Evolutionary conservation across 108 stramenopile genomes (phyloP).

Genomic region (Stephanodiscus minutulus): DNA sequence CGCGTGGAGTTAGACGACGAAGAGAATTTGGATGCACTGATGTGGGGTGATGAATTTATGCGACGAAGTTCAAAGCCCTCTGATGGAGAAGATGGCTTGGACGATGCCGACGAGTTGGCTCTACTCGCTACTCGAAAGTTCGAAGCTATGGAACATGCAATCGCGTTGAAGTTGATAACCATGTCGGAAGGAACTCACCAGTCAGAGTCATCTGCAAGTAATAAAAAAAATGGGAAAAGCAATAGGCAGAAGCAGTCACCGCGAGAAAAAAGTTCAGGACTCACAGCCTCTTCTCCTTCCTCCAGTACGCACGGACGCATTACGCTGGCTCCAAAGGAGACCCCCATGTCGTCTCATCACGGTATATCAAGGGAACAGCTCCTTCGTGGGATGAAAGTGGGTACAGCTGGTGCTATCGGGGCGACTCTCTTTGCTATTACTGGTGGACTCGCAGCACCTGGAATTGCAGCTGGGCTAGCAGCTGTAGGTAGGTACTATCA

Average conservation of each 20-base stretch:
- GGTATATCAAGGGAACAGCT: slow-evolving; percentile 61
- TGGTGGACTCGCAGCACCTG: slow-evolving; percentile 78
- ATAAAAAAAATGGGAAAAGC: slow-evolving; percentile 1
- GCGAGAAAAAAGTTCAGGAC: slow-evolving; percentile 4
- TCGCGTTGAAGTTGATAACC: slow-evolving; percentile 68
- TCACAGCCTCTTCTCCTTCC: slow-evolving; percentile 18
- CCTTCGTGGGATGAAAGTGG: slow-evolving; percentile 75
- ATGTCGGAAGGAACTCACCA: slow-evolving; percentile 40
- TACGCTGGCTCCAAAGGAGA: slow-evolving; percentile 42
- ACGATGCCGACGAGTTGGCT: slow-evolving; percentile 39
- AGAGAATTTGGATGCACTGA: slow-evolving; percentile 26
- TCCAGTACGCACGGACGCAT: slow-evolving; percentile 40
- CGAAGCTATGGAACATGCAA: slow-evolving; percentile 78
- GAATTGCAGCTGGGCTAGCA: slow-evolving; percentile 77
- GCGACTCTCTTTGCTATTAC: slow-evolving; percentile 77
- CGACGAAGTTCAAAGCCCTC: not conserved
- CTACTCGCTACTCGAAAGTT: slow-evolving; percentile 77
- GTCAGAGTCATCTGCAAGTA: slow-evolving; percentile 3
- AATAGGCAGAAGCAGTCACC: not conserved
- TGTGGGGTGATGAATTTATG: slow-evolving; percentile 6
- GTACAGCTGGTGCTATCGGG: slow-evolving; percentile 67
- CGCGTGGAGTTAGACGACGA: slow-evolving; percentile 45
- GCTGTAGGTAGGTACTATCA: slow-evolving; percentile 39
- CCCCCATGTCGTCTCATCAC: slow-evolving; percentile 35
- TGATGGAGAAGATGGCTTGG: slow-evolving; percentile 11